Percentiles rank a stretch among this genome's conserved stretches.
Conservation (phyloP, 148 eudicot species). For the Rheum nobile region DNA sequence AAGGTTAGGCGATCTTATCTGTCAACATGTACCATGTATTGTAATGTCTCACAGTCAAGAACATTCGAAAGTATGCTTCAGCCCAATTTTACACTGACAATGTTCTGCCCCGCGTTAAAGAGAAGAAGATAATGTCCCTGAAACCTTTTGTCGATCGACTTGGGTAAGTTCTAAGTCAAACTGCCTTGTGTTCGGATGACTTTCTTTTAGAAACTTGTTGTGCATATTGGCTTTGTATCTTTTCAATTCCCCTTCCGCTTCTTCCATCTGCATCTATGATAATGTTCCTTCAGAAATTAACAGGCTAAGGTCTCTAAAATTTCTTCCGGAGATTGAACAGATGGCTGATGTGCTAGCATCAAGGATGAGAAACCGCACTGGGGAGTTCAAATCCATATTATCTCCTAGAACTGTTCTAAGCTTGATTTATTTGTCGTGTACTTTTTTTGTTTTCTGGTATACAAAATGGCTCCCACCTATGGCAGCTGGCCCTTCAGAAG, state of each 20-base stretch:
- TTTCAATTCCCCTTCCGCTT: background rate
- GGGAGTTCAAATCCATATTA: slow-evolving; percentile 62
- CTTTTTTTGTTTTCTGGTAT: slow-evolving; percentile 14
- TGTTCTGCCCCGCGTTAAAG: slow-evolving; percentile 94
- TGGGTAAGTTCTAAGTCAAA: slow-evolving; percentile 48
- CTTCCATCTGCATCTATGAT: slow-evolving; percentile 52
- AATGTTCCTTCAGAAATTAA: slow-evolving; percentile 95
- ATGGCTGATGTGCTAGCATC: slow-evolving; percentile 84
- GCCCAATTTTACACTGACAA: slow-evolving; percentile 94
- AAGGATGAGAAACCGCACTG: slow-evolving; percentile 95
- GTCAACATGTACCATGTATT: background rate
- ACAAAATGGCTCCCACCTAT: slow-evolving; percentile 96
- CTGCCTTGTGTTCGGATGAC: background rate
- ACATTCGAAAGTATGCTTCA: slow-evolving; percentile 95
- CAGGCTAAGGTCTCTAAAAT: slow-evolving; percentile 79
- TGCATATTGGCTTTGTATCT: background rate
- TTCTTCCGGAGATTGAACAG: slow-evolving; percentile 92
- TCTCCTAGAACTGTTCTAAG: background rate
- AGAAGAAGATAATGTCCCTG: slow-evolving; percentile 95
- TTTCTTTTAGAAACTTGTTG: background rate
- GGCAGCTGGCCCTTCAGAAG: slow-evolving; percentile 91
- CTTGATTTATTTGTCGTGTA: background rate
- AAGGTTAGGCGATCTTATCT: background rate
- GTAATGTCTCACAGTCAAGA: slow-evolving; percentile 47
- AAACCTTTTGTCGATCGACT: slow-evolving; percentile 99